These are phyloP conservation scores for Pezicula radicicola DNA, from an alignment of 2,329 filamentous ascomycete genomes.

Conservation along the genomic window DNA sequence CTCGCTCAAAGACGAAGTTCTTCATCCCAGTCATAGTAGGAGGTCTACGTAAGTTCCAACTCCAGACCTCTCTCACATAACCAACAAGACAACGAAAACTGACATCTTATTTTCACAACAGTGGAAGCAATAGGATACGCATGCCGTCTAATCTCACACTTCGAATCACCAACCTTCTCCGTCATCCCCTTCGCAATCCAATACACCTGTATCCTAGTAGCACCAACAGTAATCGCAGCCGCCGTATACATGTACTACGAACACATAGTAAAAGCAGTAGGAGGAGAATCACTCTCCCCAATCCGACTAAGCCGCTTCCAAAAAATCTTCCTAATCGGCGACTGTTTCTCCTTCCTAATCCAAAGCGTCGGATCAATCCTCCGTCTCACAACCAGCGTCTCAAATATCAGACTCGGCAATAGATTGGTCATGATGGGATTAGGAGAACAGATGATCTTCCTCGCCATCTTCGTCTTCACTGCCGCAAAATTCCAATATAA, in stretches of 20 bases:
- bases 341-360: not conserved
- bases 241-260: not conserved
- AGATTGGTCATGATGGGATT: not conserved
- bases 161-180: not conserved
- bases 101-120: not conserved
- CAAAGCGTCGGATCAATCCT: not conserved
- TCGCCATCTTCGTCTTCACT: not conserved
- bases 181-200: not conserved
- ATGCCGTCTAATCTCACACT: not conserved
- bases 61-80: not conserved
- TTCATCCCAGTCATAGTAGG: not conserved
- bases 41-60: not conserved
- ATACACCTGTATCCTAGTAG: not conserved
- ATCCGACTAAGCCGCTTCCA: not conserved
- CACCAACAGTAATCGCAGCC: not conserved
- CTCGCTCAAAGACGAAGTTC: not conserved
- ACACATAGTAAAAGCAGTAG: not conserved
- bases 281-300: not conserved
- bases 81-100: not conserved
- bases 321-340: not conserved
- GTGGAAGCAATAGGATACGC: not conserved
- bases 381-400: not conserved
- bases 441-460: not conserved
- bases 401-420: not conserved
- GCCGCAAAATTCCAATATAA: not conserved